Evolutionary conservation across 495 filamentous ascomycete genomes (phyloP), one percentile per base, ranked within the genome.

Genomic region (Podospora comata): DNA sequence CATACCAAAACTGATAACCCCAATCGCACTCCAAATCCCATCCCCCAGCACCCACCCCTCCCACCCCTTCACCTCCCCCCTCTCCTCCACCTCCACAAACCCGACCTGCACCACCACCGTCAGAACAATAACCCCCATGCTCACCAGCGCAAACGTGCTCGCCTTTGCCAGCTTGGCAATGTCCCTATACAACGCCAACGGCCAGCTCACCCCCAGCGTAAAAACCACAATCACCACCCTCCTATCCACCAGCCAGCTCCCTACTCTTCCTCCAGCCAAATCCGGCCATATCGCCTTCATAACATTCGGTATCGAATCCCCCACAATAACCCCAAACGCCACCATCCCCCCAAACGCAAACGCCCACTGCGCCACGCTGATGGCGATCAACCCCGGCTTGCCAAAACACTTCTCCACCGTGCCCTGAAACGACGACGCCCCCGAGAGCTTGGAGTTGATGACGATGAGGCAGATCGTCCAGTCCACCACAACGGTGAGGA

Each of bases 341-440:
- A 98, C 86, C 96, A 98, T 98, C 62, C 96, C 95, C 57, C 95
- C 96, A 78, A 97, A 99, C 60, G 96, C 95, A 84, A 99, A 99
- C 48, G 91, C 91, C 92, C 93, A 98, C 80, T 99, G 95, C 48
- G 95, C 95, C 63, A 94, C 77, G 30, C 87, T 91, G 66, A 99
- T 97, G 34, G 95, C 95, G 65, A 98, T 87, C 54, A 98, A 85
- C 0, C 95, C 95, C 44, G 87, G 83, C 72, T 86, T 88, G 18
- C 95, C 95, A 80, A 96, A 99, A 77, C 95, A 99, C 74, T 91
- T 85, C 76, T 97, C 90, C 80, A 98, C 91, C 0, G 95, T 99
- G 16, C 92, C 91, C 78, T 99, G 95, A 74, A 98, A 98, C 5
- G 90, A 93, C 74, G 91, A 90, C 20, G 92, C 90, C 62, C 95